A percentile compares a stretch with the other conserved stretches of the same genome.
phyloP scores from a whole-genome alignment of 1,284 basidiomycete genomes.

The Calocybe gambosa region DNA sequence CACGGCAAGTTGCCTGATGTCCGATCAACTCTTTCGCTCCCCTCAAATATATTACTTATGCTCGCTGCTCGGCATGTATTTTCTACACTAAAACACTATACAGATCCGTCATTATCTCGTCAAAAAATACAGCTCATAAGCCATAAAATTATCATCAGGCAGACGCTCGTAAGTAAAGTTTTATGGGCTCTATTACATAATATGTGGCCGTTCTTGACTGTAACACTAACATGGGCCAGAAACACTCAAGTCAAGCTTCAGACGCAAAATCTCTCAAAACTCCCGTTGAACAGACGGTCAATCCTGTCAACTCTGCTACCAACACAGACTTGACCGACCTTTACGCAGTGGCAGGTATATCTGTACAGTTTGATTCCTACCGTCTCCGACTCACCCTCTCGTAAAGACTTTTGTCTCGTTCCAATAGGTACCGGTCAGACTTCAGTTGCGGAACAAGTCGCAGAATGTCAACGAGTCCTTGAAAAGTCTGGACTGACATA shows the following conservation, averaged over 20 bases:
- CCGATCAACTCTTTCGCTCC: neutral
- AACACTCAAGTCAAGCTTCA: neutral
- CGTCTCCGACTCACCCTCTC: constrained; percentile 3
- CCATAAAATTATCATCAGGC: neutral
- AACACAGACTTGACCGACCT: constrained; percentile 37
- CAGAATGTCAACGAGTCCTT: constrained; percentile 75
- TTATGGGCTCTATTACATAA: neutral
- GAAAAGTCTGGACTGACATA: constrained; percentile 77
- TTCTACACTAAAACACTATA: neutral
- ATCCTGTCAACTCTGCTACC: neutral
- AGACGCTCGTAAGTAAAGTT: neutral
- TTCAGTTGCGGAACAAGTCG: constrained; percentile 72
- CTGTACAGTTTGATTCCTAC: constrained; percentile 1
- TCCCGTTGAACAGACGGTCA: neutral
- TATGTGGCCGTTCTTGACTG: too few relatives aligned
- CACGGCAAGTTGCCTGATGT: neutral
- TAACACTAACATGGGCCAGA: neutral
- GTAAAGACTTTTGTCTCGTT: constrained; percentile 79
- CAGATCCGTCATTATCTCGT: neutral
- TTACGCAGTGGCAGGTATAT: constrained; percentile 59
- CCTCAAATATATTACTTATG: too few relatives aligned
- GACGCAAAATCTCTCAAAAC: neutral
- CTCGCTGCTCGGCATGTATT: too few relatives aligned
- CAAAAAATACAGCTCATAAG: neutral
- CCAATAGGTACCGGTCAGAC: constrained; percentile 71